A percentile compares a stretch with the other conserved stretches of the same genome.
Conservation (phyloP, 1,139 yeast genomes). For the Lodderomyces beijingensis region DNA sequence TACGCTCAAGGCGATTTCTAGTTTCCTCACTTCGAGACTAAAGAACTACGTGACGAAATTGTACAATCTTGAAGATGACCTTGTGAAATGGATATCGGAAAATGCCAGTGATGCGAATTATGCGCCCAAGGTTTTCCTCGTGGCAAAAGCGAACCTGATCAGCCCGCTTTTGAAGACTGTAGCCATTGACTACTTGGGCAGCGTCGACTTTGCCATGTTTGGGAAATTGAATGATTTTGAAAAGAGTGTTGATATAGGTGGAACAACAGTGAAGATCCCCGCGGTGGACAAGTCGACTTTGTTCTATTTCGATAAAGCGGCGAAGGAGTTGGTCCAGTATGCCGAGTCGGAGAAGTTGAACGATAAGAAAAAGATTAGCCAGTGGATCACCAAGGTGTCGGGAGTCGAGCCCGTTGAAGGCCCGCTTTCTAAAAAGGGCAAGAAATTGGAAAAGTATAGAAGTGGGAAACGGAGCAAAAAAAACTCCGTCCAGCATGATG, state of each 20-base stretch:
- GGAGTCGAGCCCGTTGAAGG: conserved; percentile 36
- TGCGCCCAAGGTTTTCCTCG: conserved; percentile 32
- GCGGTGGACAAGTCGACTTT: conserved; percentile 23
- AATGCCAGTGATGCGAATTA: conserved; percentile 16
- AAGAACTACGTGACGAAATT: conserved; percentile 68
- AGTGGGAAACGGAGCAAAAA: conserved; percentile 22
- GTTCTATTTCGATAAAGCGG: conserved; percentile 23
- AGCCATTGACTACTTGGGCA: conserved; percentile 64
- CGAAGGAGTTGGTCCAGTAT: conserved; percentile 19
- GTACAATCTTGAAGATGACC: conserved; percentile 20
- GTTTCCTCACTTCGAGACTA: conserved; percentile 56
- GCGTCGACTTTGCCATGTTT: conserved; percentile 28
- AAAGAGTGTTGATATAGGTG: conserved; percentile 16
- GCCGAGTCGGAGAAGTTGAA: conserved; percentile 21
- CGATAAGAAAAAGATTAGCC: conserved; percentile 27
- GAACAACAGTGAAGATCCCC: conserved; percentile 20
- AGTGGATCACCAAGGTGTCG: conserved; percentile 32
- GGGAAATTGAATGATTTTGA: conserved; percentile 17
- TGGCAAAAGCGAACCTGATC: conserved; percentile 44
- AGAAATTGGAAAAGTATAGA: conserved; percentile 29
- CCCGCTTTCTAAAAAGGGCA: conserved; percentile 29
- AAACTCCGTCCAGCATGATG: conserved; percentile 27
- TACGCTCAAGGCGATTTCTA: conserved; percentile 52
- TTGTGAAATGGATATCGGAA: conserved; percentile 25
- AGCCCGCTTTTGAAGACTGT: conserved; percentile 67